phyloP scores from a whole-genome alignment of 2,329 filamentous ascomycete species.

The Aspergillus fumigatiaffinis region DNA sequence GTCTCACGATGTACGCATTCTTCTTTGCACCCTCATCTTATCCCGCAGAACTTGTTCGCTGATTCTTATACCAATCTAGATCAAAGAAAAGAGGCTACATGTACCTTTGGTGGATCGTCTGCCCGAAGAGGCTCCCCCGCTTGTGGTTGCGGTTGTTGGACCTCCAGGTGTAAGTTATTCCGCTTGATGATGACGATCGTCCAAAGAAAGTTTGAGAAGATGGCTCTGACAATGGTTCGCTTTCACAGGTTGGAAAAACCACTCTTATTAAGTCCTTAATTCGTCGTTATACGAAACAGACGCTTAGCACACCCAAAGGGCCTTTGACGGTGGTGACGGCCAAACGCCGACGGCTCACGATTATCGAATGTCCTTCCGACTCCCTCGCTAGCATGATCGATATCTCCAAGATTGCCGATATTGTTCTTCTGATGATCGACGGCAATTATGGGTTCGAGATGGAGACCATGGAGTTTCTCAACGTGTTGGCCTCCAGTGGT shows the following conservation, averaged over 20 bases:
- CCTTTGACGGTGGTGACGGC: slow-evolving; percentile 95
- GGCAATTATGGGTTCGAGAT: slow-evolving; percentile 99
- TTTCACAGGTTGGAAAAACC: slow-evolving; percentile 68
- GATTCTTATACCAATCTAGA: slow-evolving; percentile 45
- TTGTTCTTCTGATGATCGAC: slow-evolving; percentile 96
- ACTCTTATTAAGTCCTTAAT: slow-evolving; percentile 93
- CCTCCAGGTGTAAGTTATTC: slow-evolving; percentile 69
- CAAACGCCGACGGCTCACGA: slow-evolving; percentile 90
- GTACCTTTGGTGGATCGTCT: slow-evolving; percentile 94
- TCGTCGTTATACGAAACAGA: slow-evolving; percentile 92
- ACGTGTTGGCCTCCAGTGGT: slow-evolving; percentile 85
- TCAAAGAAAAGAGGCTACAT: slow-evolving; percentile 94
- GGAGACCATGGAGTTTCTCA: slow-evolving; percentile 99
- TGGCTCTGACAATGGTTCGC: slow-evolving; percentile 2
- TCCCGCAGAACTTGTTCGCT: slow-evolving; percentile 6
- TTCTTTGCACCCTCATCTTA: not conserved
- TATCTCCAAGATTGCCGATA: slow-evolving; percentile 93
- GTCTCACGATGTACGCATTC: slow-evolving; percentile 50
- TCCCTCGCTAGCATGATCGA: slow-evolving; percentile 96
- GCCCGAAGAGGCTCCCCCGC: slow-evolving; percentile 89
- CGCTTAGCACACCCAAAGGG: slow-evolving; percentile 80
- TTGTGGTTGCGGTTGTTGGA: slow-evolving; percentile 90
- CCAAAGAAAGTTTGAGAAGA: not conserved
- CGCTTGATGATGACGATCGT: not conserved
- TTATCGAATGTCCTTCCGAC: slow-evolving; percentile 91